phyloP scores from a whole-genome alignment of 805 yeast genomes.

The Wickerhamiella parazyma region DNA sequence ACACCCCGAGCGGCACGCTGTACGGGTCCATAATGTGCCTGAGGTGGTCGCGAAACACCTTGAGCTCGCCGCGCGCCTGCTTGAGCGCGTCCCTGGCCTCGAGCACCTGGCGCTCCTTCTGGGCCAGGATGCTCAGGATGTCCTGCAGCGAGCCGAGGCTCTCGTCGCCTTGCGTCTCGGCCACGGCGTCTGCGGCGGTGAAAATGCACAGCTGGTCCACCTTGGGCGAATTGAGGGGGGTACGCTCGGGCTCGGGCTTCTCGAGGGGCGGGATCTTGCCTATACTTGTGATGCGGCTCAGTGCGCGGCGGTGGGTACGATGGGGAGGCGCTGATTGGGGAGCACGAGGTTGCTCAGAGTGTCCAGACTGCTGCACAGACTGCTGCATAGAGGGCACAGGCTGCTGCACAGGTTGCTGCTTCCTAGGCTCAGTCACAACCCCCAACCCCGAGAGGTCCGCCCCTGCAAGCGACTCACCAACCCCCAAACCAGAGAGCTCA shows the following conservation, averaged over 20 bases:
- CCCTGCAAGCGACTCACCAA: no score
- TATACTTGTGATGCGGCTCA: slow-evolving; percentile 10
- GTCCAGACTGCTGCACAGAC: background rate
- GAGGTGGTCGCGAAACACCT: slow-evolving; percentile 16
- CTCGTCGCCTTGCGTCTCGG: background rate
- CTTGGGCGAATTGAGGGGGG: slow-evolving; percentile 11
- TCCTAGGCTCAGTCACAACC: no score
- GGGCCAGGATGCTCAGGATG: slow-evolving; percentile 23
- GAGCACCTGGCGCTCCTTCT: slow-evolving; percentile 25
- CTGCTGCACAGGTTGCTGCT: no score
- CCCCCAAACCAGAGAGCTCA: no score
- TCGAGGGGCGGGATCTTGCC: slow-evolving; percentile 4
- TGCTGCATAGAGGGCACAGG: background rate
- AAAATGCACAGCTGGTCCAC: slow-evolving; percentile 8
- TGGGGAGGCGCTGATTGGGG: background rate
- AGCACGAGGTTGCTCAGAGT: background rate
- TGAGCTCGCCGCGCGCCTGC: slow-evolving; percentile 21
- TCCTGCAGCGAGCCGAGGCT: slow-evolving; percentile 19
- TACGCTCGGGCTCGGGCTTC: slow-evolving; percentile 6
- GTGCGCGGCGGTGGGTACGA: slow-evolving; percentile 8
- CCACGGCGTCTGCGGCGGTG: slow-evolving; percentile 2
- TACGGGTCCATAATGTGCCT: slow-evolving; percentile 14
- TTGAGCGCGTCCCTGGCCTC: slow-evolving; percentile 24
- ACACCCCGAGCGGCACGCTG: slow-evolving; percentile 9
- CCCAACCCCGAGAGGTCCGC: no score